Percentiles rank a stretch among this genome's conserved stretches.
Conservation (phyloP, 108 stramenopile species). For the Nitzschia sp. region DNA sequence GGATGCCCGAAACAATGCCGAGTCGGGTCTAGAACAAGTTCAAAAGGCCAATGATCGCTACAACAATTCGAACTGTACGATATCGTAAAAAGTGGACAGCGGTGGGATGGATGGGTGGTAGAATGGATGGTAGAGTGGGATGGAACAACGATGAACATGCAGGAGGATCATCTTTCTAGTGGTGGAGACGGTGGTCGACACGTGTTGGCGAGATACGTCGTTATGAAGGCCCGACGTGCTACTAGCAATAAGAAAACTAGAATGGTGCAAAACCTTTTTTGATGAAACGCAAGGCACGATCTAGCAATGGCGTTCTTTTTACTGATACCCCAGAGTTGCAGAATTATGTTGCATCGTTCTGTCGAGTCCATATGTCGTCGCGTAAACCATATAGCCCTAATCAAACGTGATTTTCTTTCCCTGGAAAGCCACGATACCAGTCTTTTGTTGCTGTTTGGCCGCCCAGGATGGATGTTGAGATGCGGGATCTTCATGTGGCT, state of each 20-base stretch:
- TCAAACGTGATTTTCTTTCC: constrained; percentile 84
- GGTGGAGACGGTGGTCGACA: no score
- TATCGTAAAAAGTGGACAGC: constrained; percentile 31
- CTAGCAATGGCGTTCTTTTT: no score
- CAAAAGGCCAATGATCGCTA: constrained; percentile 62
- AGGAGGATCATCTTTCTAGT: no score
- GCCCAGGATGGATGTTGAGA: constrained; percentile 86
- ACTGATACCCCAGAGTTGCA: no score
- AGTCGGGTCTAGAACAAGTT: constrained; percentile 81
- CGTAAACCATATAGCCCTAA: no score
- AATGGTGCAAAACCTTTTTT: no score
- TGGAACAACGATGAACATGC: neutral
- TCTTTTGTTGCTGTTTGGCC: constrained; percentile 67
- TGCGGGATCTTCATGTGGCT: constrained; percentile 29
- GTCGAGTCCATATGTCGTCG: no score
- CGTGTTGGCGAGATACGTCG: no score
- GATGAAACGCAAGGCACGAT: no score
- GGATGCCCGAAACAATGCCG: constrained; percentile 68
- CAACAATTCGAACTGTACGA: constrained; percentile 26
- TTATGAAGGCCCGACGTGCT: no score
- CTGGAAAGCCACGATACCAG: constrained; percentile 76
- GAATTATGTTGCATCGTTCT: no score
- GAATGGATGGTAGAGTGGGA: neutral
- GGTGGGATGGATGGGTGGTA: neutral
- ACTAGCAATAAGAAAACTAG: no score